Evolutionary conservation across 768 basidiomycete genomes (phyloP).

Genomic region (Kwoniella botswanensis): DNA sequence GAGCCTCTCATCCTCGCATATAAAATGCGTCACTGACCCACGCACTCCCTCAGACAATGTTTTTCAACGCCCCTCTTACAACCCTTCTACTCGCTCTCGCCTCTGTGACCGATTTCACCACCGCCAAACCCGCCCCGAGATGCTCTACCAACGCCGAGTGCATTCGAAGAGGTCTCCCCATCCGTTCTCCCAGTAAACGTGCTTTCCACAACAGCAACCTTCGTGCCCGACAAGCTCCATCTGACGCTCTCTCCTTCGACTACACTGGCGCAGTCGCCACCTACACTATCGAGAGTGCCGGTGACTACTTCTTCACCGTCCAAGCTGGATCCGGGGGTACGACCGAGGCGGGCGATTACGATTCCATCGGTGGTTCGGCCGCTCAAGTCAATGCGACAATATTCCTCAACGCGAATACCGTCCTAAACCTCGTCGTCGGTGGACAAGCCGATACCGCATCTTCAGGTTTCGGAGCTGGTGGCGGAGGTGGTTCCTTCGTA

Average conservation of each 20-base stretch:
- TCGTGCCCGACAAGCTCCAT: not conserved
- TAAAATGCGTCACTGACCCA: not conserved
- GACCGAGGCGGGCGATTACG: not conserved
- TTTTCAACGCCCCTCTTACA: not conserved
- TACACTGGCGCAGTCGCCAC: not conserved
- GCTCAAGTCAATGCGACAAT: conserved; percentile 2
- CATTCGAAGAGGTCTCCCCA: not conserved
- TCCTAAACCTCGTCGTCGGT: conserved; percentile 5
- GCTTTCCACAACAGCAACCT: not conserved
- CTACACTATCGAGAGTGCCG: not conserved
- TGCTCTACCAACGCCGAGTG: conserved; percentile 7
- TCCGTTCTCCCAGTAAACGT: conserved; percentile 4
- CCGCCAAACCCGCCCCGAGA: not conserved
- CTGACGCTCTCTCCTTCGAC: not conserved
- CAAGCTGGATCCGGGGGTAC: conserved; percentile 1
- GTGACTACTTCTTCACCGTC: not conserved
- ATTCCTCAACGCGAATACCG: not conserved
- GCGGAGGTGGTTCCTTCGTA: conserved; percentile 5
- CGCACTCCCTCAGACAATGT: not conserved
- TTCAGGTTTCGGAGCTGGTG: not conserved
- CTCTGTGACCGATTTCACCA: not conserved
- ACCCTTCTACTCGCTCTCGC: not conserved
- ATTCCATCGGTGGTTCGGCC: not conserved
- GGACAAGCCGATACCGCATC: not conserved
- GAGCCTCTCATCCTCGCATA: not conserved